Base-by-base conservation (phyloP, 495 filamentous ascomycete species). In the Chaetomium cochliodes region DNA sequence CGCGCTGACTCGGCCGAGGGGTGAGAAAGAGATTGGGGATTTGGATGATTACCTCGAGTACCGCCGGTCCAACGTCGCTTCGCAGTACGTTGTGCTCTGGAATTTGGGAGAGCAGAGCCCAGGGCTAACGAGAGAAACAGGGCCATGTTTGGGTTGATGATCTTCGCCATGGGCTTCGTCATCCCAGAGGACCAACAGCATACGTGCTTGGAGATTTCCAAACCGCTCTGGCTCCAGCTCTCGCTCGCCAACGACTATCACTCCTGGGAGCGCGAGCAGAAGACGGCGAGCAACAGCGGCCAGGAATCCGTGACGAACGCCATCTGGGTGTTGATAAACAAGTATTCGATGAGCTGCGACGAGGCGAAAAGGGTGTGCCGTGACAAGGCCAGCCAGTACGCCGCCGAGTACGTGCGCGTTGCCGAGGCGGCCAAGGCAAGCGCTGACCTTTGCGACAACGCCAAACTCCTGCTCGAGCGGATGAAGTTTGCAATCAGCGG, bases 31-130 rank as follows among this genome's bases (percentile, higher is more conserved):
- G 9, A 49, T 53, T 12, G 6, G 20, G 0, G 37, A 56, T 25
- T 15, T 65, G 11, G 63, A 65, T 4, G 57, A 65, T 0, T 65
- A 65, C 25, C 49, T 65, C n/a, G 39, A 65, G 16, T 54, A 55
- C n/a, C 18, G 63, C 4, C 23, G 22, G 5, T 28, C 50, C 18
- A 39, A 65, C 18, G 18, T 60, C 15, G 9, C 25, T 4, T 18
- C 63, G 0, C 22, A 22, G 63, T 65, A 54, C 25, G 58, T 50
- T 22, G 1, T 18, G 28, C 22, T 33, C 26, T 15, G 5, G 4
- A 2, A 3, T 33, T 5, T 23, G 6, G 5, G 37, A 26, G 50
- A 18, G 28, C 2, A 30, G 28, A 20, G 6, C 5, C 5, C 6
- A 2, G 16, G 16, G 2, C 12, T 30, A 20, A 65, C 53, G 18